Evolutionary conservation across 2,329 filamentous ascomycete genomes (phyloP).

Genomic region (Akanthomyces lecanii): DNA sequence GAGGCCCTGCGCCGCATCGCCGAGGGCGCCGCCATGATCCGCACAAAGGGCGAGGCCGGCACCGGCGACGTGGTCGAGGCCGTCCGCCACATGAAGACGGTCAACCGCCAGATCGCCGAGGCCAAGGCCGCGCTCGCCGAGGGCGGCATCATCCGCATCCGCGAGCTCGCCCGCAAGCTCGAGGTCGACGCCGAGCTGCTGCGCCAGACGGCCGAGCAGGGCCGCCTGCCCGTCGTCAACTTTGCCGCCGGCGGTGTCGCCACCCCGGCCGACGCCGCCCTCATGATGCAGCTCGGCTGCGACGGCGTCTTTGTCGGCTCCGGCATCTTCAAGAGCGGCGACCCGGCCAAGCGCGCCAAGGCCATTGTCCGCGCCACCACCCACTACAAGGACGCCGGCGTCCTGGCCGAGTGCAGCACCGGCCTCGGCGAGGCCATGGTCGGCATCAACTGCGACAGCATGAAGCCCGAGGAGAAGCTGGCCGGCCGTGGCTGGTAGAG

Average conservation of each 20-base stretch:
- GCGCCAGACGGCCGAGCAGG: constrained; percentile 80
- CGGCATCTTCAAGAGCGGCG: constrained; percentile 95
- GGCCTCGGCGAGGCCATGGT: constrained; percentile 98
- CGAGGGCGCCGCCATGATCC: constrained; percentile 97
- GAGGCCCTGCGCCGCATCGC: constrained; percentile 87
- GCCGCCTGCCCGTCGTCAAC: constrained; percentile 90
- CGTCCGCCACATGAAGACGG: constrained; percentile 90
- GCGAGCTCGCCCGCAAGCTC: constrained; percentile 76
- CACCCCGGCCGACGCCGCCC: constrained; percentile 92
- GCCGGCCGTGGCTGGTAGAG: constrained; percentile 77
- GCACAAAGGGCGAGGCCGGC: constrained; percentile 96
- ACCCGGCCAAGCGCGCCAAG: constrained; percentile 83
- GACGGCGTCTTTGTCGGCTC: constrained; percentile 97
- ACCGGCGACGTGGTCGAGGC: constrained; percentile 97
- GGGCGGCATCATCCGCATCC: constrained; percentile 49
- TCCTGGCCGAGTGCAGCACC: constrained; percentile 81
- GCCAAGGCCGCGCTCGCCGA: constrained; percentile 69
- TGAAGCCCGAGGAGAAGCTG: constrained; percentile 77
- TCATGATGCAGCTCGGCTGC: constrained; percentile 98
- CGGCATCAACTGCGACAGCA: constrained; percentile 78
- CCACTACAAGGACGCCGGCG: constrained; percentile 79
- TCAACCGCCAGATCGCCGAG: constrained; percentile 74
- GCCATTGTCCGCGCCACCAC: constrained; percentile 94
- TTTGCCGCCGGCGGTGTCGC: constrained; percentile 98
- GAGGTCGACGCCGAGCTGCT: constrained; percentile 74